phyloP scores from a whole-genome alignment of 306 rosid species.

The Rubus idaeus region DNA sequence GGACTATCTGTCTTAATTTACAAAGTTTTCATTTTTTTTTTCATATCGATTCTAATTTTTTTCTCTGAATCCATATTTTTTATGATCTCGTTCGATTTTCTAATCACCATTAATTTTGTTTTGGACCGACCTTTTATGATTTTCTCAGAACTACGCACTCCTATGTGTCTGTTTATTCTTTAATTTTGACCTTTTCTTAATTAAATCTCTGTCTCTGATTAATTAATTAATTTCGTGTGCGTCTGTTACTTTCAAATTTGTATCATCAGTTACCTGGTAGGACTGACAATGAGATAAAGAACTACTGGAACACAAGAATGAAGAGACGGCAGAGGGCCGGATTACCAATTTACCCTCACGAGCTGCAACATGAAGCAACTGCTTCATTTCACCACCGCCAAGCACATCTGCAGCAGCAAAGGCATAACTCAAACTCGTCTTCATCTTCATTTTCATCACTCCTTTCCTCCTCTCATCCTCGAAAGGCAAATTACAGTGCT shows the following conservation, averaged over 20 bases:
- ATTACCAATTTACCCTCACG: constrained; percentile 63
- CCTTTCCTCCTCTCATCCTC: constrained; percentile 35
- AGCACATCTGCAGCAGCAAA: constrained; percentile 8
- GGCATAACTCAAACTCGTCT: constrained; percentile 24
- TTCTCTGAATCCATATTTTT: background rate
- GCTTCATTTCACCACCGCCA: constrained; percentile 10
- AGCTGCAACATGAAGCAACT: constrained; percentile 19
- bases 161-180: background rate
- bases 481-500: constrained; percentile 17
- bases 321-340: constrained; percentile 76
- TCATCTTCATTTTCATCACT: constrained; percentile 32
- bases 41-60: background rate
- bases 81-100: background rate
- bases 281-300: constrained; percentile 90
- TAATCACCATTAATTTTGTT: background rate
- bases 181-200: constrained; percentile 9
- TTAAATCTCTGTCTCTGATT: background rate
- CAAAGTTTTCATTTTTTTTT: background rate
- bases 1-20: constrained; percentile 20
- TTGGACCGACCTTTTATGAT: background rate
- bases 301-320: constrained; percentile 85
- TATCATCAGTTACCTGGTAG: constrained; percentile 73
- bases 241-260: constrained; percentile 7
- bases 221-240: background rate
- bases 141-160: constrained; percentile 1